Evolutionary conservation across 177 flowering plant genomes (phyloP), one percentile per base, ranked within the genome.

Genomic region (Vitis hybrid): DNA sequence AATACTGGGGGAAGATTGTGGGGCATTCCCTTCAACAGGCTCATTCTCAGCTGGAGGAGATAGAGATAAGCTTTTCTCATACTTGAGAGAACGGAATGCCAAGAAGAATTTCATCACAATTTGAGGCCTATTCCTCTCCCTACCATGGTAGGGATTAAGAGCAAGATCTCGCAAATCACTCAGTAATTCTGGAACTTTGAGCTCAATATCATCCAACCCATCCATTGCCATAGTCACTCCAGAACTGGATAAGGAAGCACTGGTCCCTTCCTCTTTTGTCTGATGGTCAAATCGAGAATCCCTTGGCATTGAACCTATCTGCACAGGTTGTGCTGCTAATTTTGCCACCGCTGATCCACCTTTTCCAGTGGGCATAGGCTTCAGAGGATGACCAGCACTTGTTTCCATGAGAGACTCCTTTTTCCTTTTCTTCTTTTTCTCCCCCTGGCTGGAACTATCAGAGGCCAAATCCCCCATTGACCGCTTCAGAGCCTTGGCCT

Each of bases 81-180:
- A 93, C 52, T 85, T 86, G 63, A 89, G 81, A 15, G 93, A 84
- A 13, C 98, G 84, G 71, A 85, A 93, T 48, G 77, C 85, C 69
- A 87, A 77, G 59, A 92, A 80, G 58, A 81, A 79, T 22, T 78
- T 82, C 50, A 76, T 74, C 16, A 78, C 71, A 63, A 76, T 71
- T 8, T 76, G 75, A 18, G 86, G 79, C 20, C 79, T 66, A 55
- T 78, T 77, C 72, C 80, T 75, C 67, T 85, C 87, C 1, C 62
- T 29, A 4, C 89, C 92, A 78, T 86, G 78, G 71, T 86, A 91
- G 57, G 93, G 96, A 71, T 89, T 83, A 50, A 88, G 82, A 61
- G 97, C 92, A 77, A 92, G 88, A 26, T 69, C 77, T 19, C 79
- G 79, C 71, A 92, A 80, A 70, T 86, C 90, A 54, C 31, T 65